Evolutionary conservation across 495 filamentous ascomycete species (phyloP).

Genomic region (Talaromyces nanjingensis): DNA sequence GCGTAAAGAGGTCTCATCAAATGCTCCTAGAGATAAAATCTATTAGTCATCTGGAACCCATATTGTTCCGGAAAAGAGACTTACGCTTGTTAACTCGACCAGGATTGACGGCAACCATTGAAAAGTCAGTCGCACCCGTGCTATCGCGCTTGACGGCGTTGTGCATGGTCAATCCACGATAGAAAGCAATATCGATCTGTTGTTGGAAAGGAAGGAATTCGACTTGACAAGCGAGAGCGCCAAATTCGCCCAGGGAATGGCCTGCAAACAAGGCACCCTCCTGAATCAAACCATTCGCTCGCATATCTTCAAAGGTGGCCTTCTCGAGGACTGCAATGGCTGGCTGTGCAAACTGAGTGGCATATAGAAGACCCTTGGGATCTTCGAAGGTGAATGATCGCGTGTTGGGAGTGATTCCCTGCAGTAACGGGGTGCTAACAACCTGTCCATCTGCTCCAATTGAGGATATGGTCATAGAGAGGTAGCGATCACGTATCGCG

Average conservation of each 20-base stretch:
- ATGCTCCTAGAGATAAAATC: conserved; percentile 30
- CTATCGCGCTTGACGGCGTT: conserved; percentile 96
- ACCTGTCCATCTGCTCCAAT: conserved; percentile 84
- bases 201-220: conserved; percentile 99
- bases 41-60: too few species aligned
- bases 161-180: conserved; percentile 97
- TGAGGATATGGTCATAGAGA: conserved; percentile 98
- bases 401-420: conserved; percentile 63
- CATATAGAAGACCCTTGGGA: too few species aligned
- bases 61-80: too few species aligned
- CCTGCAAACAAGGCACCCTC: conserved; percentile 93
- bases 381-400: conserved; percentile 77
- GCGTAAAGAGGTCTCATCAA: conserved; percentile 92
- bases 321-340: conserved; percentile 98
- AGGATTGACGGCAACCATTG: conserved; percentile 97
- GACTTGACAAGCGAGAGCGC: conserved; percentile 80
- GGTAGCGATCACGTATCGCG: conserved; percentile 95
- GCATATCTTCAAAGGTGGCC: conserved; percentile 98
- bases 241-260: conserved; percentile 97
- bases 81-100: conserved; percentile 81
- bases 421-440: conserved; percentile 87
- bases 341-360: conserved; percentile 94
- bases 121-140: conserved; percentile 87
- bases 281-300: conserved; percentile 88
- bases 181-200: conserved; percentile 95